Percentiles rank a stretch among this genome's conserved stretches.
Conservation (phyloP, 257 asterid genomes). For the Lycium ferocissimum region DNA sequence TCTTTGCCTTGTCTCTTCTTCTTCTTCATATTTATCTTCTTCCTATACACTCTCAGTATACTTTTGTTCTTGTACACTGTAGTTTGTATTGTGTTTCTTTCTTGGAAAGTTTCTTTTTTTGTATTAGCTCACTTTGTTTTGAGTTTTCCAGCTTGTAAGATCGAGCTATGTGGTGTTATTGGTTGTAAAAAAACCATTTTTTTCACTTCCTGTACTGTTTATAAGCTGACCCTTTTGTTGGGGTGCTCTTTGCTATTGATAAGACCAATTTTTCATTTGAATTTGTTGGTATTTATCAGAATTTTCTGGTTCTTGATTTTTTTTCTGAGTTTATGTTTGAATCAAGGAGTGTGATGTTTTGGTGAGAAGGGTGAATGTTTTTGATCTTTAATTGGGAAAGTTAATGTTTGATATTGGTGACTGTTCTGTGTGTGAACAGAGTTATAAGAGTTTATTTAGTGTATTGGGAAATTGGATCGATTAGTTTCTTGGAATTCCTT, state of each 20-base stretch:
- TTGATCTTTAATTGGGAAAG: conserved; percentile 17
- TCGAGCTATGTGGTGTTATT: conserved; percentile 37
- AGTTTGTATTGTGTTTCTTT: not conserved
- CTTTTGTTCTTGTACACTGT: not conserved
- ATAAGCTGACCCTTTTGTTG: conserved; percentile 27
- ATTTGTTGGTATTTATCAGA: not conserved
- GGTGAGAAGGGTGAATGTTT: conserved; percentile 23
- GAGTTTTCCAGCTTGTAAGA: conserved; percentile 32
- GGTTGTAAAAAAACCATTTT: conserved; percentile 19
- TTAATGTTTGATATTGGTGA: conserved; percentile 19
- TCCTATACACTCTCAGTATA: not conserved
- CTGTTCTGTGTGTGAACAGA: not conserved
- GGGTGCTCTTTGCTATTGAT: not conserved
- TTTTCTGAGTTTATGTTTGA: conserved; percentile 21
- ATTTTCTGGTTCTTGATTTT: not conserved
- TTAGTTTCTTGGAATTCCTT: not conserved
- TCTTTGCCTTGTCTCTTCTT: conserved; percentile 17
- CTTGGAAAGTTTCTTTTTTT: not conserved
- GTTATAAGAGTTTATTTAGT: not conserved
- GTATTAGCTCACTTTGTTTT: conserved; percentile 3
- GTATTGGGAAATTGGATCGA: not conserved
- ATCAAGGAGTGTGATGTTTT: conserved; percentile 36
- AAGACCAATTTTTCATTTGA: not conserved
- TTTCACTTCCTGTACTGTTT: conserved; percentile 28
- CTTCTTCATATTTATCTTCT: not conserved